Conservation (phyloP, 805 yeast species). For the Zygosaccharomyces siamensis region DNA sequence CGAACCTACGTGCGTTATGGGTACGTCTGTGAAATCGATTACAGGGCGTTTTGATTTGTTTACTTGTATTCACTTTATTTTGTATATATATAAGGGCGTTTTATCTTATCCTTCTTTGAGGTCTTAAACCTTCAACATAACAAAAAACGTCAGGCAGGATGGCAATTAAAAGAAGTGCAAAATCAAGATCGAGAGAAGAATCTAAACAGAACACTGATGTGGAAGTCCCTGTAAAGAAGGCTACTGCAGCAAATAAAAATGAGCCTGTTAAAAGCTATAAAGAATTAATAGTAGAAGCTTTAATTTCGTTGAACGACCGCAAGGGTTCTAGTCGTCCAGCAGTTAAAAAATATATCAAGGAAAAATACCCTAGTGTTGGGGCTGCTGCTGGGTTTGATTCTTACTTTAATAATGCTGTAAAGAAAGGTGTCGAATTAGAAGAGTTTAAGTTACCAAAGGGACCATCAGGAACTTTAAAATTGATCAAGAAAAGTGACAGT, state of each 20-base stretch:
- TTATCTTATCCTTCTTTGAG: too few species aligned
- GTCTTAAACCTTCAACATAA: background rate
- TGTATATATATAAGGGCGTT: too few species aligned
- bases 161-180: constrained; percentile 8
- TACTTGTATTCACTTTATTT: too few species aligned
- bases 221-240: constrained; percentile 3
- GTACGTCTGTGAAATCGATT: too few species aligned
- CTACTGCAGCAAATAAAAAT: constrained; percentile 3
- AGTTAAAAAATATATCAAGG: constrained; percentile 71
- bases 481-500: constrained; percentile 29
- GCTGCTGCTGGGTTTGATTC: constrained; percentile 65
- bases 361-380: constrained; percentile 47
- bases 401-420: constrained; percentile 70
- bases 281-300: constrained; percentile 48
- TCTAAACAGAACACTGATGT: constrained; percentile 3
- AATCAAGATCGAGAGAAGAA: constrained; percentile 2
- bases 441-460: constrained; percentile 83
- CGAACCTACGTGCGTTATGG: background rate
- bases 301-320: constrained; percentile 68
- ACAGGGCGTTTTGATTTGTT: too few species aligned
- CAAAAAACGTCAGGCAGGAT: constrained; percentile 1
- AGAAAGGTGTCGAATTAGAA: constrained; percentile 74
- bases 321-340: constrained; percentile 84
- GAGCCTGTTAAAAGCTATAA: constrained; percentile 23
- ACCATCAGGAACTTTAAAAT: constrained; percentile 78